Percentiles rank a stretch among this genome's conserved stretches.
Evolutionary conservation across 2,329 filamentous ascomycete genomes (phyloP).

Genomic region (Diplodia seriata): DNA sequence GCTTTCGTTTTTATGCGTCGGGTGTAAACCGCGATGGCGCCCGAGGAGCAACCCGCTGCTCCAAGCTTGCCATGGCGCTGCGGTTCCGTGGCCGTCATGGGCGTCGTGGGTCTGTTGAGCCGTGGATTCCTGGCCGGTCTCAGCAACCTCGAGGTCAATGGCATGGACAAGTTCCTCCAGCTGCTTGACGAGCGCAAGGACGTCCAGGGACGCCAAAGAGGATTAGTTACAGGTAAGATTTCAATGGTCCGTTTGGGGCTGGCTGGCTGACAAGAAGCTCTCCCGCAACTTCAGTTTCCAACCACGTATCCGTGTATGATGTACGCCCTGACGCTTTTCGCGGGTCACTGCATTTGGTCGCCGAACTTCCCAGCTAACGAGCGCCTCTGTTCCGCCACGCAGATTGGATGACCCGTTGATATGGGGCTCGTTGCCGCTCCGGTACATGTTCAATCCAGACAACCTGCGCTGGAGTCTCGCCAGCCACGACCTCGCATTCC

Average conservation of each 20-base stretch:
- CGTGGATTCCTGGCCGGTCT: conserved; percentile 77
- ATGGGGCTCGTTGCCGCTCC: conserved; percentile 85
- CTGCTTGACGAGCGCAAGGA: conserved; percentile 77
- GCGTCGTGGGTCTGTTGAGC: conserved; percentile 72
- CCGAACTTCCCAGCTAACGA: conserved; percentile 27
- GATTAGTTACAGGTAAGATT: conserved; percentile 79
- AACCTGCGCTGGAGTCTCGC: conserved; percentile 89
- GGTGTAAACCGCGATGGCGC: conserved; percentile 34
- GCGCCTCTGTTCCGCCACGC: conserved; percentile 35
- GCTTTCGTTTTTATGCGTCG: conserved; percentile 40
- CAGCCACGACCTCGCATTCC: conserved; percentile 95
- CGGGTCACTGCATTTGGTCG: background rate
- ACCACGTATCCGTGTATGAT: conserved; percentile 85
- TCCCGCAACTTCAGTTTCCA: conserved; percentile 69
- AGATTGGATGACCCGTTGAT: conserved; percentile 94
- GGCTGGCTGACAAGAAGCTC: conserved; percentile 3
- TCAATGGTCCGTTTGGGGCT: background rate
- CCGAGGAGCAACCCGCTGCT: conserved; percentile 55
- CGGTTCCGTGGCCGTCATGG: conserved; percentile 76
- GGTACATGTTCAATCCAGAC: conserved; percentile 72
- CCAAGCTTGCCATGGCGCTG: conserved; percentile 74
- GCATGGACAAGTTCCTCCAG: conserved; percentile 75
- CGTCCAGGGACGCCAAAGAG: conserved; percentile 70
- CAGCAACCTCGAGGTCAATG: conserved; percentile 77
- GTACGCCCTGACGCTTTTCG: conserved; percentile 38